phyloP scores from a whole-genome alignment of 768 basidiomycete species.

The Boletus rubroflammeus region DNA sequence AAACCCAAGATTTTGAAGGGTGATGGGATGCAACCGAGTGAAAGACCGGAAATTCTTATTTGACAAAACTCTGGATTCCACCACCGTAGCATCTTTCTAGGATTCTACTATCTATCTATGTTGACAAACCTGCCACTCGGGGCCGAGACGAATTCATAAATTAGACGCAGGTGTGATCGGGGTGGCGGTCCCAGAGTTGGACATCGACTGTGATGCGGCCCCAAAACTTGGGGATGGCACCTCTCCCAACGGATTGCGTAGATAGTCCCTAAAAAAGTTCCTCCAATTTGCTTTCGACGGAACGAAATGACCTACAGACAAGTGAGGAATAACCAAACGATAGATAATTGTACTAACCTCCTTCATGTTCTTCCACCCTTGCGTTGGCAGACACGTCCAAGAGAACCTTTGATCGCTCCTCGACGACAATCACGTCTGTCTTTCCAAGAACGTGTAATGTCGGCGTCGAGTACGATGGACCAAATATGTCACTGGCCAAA shows the following conservation, averaged over 20 bases:
- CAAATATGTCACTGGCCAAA: slow-evolving; percentile 48
- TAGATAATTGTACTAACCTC: slow-evolving; percentile 50
- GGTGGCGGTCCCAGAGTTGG: slow-evolving; percentile 47
- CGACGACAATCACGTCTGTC: slow-evolving; percentile 69
- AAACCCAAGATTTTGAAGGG: neutral
- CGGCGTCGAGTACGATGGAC: slow-evolving; percentile 56
- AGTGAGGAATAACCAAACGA: neutral
- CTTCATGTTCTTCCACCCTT: slow-evolving; percentile 73
- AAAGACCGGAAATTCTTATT: neutral
- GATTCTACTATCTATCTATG: slow-evolving; percentile 5
- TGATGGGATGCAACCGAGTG: neutral
- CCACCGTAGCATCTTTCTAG: neutral
- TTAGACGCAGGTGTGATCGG: slow-evolving; percentile 28
- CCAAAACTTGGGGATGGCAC: slow-evolving; percentile 42
- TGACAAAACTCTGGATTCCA: neutral
- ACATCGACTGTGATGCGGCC: slow-evolving; percentile 32
- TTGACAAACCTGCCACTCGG: neutral
- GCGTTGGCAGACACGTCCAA: slow-evolving; percentile 51
- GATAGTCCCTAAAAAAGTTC: slow-evolving; percentile 66
- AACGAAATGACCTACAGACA: slow-evolving; percentile 68
- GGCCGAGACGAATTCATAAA: neutral
- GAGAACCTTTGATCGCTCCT: slow-evolving; percentile 61
- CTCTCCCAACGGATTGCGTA: slow-evolving; percentile 47
- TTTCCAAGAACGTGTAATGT: slow-evolving; percentile 78
- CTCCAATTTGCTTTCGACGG: slow-evolving; percentile 77